Evolutionary conservation across 805 yeast genomes (phyloP).

Genomic region (Cyberlindnera xishuangbannaensis): DNA sequence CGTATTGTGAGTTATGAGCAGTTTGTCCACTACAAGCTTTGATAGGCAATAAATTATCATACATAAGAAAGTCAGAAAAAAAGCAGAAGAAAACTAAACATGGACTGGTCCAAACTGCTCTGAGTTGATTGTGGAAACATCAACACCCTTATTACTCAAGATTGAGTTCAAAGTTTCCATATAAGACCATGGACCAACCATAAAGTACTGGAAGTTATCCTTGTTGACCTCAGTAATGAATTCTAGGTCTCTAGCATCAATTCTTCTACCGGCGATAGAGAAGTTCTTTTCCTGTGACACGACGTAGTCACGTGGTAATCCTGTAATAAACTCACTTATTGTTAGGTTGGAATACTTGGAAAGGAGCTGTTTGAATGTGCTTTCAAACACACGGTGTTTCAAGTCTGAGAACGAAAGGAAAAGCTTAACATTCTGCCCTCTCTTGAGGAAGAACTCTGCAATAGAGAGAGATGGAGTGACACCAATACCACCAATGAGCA

Average conservation of each 20-base stretch:
- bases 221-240: constrained; percentile 9
- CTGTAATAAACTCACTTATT: constrained; percentile 1
- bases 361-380: constrained; percentile 6
- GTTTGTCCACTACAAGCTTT: too few species aligned
- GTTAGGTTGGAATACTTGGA: not conserved
- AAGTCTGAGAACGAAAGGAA: constrained; percentile 12
- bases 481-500: constrained; percentile 62
- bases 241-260: not conserved
- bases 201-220: constrained; percentile 12
- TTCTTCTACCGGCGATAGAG: not conserved
- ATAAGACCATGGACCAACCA: constrained; percentile 22
- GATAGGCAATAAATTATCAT: too few species aligned
- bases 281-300: not conserved
- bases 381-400: constrained; percentile 13
- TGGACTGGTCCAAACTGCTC: constrained; percentile 26
- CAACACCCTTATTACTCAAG: constrained; percentile 9
- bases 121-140: constrained; percentile 12
- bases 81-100: too few species aligned
- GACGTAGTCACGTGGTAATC: not conserved
- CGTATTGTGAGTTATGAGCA: too few species aligned
- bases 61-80: too few species aligned
- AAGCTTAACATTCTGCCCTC: constrained; percentile 13
- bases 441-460: constrained; percentile 29
- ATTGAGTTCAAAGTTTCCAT: constrained; percentile 9
- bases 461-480: constrained; percentile 59